phyloP scores from a whole-genome alignment of 1,284 basidiomycete genomes.

The Hymenochaete sp. region DNA sequence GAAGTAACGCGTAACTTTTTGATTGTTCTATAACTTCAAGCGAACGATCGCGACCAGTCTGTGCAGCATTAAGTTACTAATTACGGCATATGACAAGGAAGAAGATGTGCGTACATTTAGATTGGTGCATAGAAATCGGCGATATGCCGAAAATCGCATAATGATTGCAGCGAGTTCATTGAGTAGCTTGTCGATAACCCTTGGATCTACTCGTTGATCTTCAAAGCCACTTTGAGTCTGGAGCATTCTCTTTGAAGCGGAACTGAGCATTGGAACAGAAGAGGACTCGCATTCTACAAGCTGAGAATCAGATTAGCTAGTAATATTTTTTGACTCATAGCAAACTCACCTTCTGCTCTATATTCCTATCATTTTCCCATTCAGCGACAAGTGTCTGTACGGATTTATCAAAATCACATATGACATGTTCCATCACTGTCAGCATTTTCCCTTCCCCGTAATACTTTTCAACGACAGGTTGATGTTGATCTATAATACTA shows the following conservation, averaged over 20 bases:
- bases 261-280: constrained; percentile 19
- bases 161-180: constrained; percentile 85
- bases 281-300: constrained; percentile 27
- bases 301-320: background rate
- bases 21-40: constrained; percentile 35
- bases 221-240: constrained; percentile 35
- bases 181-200: constrained; percentile 84
- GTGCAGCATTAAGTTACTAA: too few species aligned
- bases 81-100: background rate
- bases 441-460: constrained; percentile 86
- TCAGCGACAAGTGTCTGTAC: constrained; percentile 69
- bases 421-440: constrained; percentile 66
- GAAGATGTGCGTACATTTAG: constrained; percentile 38
- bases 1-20: constrained; percentile 50
- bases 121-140: constrained; percentile 75
- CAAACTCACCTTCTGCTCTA: constrained; percentile 56
- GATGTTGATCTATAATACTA: constrained; percentile 94
- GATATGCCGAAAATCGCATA: constrained; percentile 86
- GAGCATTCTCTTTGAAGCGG: constrained; percentile 31
- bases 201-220: constrained; percentile 66
- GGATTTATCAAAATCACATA: constrained; percentile 83
- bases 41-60: too few species aligned
- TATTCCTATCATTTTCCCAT: constrained; percentile 84
- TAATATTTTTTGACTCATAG: background rate
- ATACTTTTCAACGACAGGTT: constrained; percentile 95